Percentiles rank a stretch among this genome's conserved stretches.
Conservation (phyloP, 1,284 basidiomycete species). For the Mycena sp. region DNA sequence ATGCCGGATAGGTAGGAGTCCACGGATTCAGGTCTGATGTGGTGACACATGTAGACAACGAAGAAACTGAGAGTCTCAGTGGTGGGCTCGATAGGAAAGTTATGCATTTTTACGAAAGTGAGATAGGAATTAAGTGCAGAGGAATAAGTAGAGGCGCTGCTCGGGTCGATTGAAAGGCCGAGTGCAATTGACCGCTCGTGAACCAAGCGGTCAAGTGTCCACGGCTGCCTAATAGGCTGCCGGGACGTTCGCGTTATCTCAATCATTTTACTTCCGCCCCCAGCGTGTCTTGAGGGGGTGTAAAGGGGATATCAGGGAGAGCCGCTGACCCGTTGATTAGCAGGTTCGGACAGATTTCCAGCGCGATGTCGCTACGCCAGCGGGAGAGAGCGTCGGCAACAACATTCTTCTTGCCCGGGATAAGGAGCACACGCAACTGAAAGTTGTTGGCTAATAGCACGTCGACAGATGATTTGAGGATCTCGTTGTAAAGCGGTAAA, state of each 20-base stretch:
- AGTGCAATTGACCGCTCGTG: conserved; percentile 45
- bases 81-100: no score
- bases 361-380: conserved; percentile 17
- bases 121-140: no score
- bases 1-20: no score
- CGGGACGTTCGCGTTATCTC: conserved; percentile 18
- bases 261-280: conserved; percentile 39
- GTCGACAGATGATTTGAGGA: conserved; percentile 41
- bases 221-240: no score
- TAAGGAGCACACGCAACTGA: no score
- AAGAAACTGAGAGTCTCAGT: no score
- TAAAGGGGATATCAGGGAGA: conserved; percentile 27
- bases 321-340: neutral
- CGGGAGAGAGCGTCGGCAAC: conserved; percentile 24
- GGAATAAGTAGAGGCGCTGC: no score
- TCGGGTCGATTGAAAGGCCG: conserved; percentile 42
- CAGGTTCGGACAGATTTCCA: conserved; percentile 28
- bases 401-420: conserved; percentile 19
- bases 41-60: no score
- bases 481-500: conserved; percentile 37
- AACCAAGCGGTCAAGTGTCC: conserved; percentile 44
- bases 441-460: conserved; percentile 36
- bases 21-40: no score
- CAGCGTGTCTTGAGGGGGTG: conserved; percentile 42
- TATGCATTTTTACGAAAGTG: no score